A percentile compares a stretch with the other conserved stretches of the same genome.
Evolutionary conservation across 352 stramenopile species (phyloP).

Genomic region (Phytophthora brassicae): DNA sequence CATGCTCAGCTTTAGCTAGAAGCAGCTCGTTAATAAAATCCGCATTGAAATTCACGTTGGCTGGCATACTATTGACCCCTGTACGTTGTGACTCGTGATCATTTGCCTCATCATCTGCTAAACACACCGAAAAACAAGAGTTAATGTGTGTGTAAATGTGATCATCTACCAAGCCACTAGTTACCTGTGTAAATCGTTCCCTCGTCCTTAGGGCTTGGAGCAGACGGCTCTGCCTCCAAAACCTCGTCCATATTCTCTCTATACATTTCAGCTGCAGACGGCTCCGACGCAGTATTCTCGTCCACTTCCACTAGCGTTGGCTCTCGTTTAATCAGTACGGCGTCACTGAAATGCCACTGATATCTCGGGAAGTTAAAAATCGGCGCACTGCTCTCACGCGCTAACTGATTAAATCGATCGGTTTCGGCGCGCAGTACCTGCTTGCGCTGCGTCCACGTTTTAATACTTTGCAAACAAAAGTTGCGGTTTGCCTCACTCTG

Average conservation of each 20-base stretch:
- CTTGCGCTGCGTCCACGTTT: constrained; percentile 29
- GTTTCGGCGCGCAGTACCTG: constrained; percentile 22
- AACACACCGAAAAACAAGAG: constrained; percentile 5
- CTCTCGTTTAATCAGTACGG: constrained; percentile 35
- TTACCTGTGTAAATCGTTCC: constrained; percentile 17
- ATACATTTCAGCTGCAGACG: neutral
- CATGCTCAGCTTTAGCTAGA: constrained; percentile 15
- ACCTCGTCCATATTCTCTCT: neutral
- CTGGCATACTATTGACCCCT: constrained; percentile 19
- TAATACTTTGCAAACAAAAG: constrained; percentile 42
- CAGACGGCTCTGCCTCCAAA: neutral
- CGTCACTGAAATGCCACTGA: constrained; percentile 38
- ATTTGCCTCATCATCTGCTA: constrained; percentile 11
- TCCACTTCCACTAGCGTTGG: constrained; percentile 10
- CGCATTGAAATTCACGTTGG: constrained; percentile 21
- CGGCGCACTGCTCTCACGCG: constrained; percentile 26
- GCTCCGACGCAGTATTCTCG: neutral
- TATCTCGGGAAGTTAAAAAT: constrained; percentile 47
- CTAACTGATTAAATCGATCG: constrained; percentile 37
- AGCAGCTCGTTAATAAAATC: constrained; percentile 42
- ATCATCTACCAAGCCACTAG: neutral
- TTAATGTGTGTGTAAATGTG: neutral
- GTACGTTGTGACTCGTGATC: constrained; percentile 3
- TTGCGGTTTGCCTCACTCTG: constrained; percentile 36
- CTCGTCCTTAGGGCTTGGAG: constrained; percentile 2